Evolutionary conservation across 306 rosid species (phyloP), one percentile per base, ranked within the genome.

Genomic region (Inga oerstediana): DNA sequence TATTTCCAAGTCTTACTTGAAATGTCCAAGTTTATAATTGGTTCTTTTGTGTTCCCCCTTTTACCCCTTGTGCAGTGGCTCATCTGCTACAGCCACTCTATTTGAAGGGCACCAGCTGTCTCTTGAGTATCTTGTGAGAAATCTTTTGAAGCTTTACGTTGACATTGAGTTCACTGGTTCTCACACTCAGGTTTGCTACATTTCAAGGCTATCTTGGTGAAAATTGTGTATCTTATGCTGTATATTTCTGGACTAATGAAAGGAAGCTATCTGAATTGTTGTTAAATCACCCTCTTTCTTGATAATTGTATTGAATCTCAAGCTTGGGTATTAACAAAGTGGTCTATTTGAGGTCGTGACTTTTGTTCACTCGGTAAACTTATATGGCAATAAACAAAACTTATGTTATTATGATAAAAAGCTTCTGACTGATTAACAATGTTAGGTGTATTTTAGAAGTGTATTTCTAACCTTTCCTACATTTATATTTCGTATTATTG

Each of bases 101-200:
- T 97, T 97, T 84, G 99, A 96, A 89, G 99, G 99, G 45, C 99
- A 97, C 87, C 97, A 92, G 81, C 91, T 94, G 51, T 90, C 97
- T 79, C 97, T 97, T 48, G 90, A 92, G 88, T 97, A 90, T 89
- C 98, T 97, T 73, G 99, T 97, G 92, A 90, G 88, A 88, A 97
- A 97, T 85, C 98, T 97, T 75, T 91, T 97, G 87, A 97, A 92
- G 89, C 97, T 97, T 39, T 97, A 97, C 82, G 99, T 97, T 15
- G 99, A 97, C 93, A 97, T 97, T 49, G 99, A 97, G 90, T 91
- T 97, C 86, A 97, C 99, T 72, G 99, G 99, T 82, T 91, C 99
- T 81, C 99, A 97, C 86, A 97, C 95, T 3, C 99, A 97, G 98
- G 99, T 91, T 73, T 78, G 80, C 74, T 61, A 43, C 78, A 83